Evolutionary conservation across 148 eudicot genomes (phyloP).

Genomic region (Dianthus caryophyllus): DNA sequence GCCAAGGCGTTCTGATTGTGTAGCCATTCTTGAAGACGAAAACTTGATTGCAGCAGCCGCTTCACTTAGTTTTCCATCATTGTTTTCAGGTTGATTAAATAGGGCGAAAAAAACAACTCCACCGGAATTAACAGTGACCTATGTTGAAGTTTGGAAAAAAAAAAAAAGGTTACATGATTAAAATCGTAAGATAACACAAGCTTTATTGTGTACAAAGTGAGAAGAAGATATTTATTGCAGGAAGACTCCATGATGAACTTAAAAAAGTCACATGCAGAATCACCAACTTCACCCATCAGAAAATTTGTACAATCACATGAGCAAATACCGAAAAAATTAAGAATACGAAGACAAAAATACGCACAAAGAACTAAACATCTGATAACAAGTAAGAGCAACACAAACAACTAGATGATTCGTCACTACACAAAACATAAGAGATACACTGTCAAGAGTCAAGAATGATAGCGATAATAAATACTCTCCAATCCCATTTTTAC

Average conservation of each 20-base stretch:
- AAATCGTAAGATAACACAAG: constrained; percentile 9
- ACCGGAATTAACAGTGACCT: constrained; percentile 99
- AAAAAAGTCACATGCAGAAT: not conserved
- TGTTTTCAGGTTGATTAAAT: constrained; percentile 54
- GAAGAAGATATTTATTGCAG: not conserved
- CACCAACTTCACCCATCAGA: not conserved
- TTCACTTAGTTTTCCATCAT: constrained; percentile 56
- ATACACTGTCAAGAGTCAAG: too few species aligned
- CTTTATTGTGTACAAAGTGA: not conserved
- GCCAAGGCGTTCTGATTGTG: constrained; percentile 97
- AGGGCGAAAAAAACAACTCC: constrained; percentile 98
- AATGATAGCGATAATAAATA: not conserved
- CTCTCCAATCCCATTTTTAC: not conserved
- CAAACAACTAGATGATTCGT: not conserved
- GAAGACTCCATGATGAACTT: too few species aligned
- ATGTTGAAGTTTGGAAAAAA: constrained; percentile 19
- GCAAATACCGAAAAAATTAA: not conserved
- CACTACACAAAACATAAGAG: not conserved
- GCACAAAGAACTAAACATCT: not conserved
- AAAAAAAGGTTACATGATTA: not conserved
- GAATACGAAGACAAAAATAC: not conserved
- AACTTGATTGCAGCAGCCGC: constrained; percentile 95
- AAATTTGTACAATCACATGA: not conserved
- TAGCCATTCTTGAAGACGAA: constrained; percentile 96
- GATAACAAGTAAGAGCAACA: not conserved